A percentile compares a stretch with the other conserved stretches of the same genome.
phyloP scores from a whole-genome alignment of 495 filamentous ascomycete species.

The Penicillium cataractarum region DNA sequence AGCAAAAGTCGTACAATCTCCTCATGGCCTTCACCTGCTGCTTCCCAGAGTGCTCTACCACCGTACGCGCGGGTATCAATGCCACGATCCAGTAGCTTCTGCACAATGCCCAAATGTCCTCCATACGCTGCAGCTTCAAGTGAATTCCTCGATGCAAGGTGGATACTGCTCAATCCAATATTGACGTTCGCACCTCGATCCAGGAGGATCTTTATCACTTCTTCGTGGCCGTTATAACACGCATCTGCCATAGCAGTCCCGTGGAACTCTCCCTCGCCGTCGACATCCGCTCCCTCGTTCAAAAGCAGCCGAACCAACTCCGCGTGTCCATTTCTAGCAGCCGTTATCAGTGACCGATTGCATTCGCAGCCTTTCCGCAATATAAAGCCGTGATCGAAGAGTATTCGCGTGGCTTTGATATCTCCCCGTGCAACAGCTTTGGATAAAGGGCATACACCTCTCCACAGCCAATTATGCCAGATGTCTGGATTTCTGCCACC shows the following conservation, averaged over 20 bases:
- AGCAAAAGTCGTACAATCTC: not conserved
- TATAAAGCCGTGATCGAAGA: not conserved
- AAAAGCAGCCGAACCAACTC: not conserved
- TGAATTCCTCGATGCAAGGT: not conserved
- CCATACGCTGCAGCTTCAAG: not conserved
- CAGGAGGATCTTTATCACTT: not conserved
- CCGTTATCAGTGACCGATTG: not conserved
- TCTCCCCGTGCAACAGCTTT: not conserved
- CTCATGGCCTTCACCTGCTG: not conserved
- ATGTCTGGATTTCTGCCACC: not conserved
- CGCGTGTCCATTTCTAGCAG: not conserved
- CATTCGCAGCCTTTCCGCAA: not conserved
- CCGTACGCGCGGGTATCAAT: not conserved
- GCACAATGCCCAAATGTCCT: not conserved
- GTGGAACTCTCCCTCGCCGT: not conserved
- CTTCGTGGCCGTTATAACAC: not conserved
- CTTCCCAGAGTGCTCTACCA: not conserved
- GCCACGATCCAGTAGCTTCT: not conserved
- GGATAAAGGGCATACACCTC: not conserved
- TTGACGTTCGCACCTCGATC: not conserved
- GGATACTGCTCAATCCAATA: not conserved
- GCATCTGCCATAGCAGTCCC: not conserved
- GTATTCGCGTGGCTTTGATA: not conserved
- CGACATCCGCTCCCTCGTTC: not conserved
- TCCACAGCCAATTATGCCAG: not conserved